Evolutionary conservation across 192 early-diverging fungal species (phyloP).

Genomic region (Geranomyces variabilis): DNA sequence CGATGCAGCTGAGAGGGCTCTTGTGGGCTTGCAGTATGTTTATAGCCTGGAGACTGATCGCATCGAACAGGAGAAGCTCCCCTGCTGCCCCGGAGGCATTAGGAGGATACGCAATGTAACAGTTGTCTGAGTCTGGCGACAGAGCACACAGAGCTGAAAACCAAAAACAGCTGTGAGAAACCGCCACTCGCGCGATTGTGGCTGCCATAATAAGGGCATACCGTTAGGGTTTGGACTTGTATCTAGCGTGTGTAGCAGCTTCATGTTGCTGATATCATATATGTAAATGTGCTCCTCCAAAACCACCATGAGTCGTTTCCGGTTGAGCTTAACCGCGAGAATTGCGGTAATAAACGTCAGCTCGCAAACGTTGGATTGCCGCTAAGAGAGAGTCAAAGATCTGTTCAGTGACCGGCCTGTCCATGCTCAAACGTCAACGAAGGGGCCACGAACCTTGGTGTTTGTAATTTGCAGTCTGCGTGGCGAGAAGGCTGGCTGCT

Average conservation of each 20-base stretch:
- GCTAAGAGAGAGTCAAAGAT: slow-evolving; percentile 46
- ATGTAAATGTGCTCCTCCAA: slow-evolving; percentile 96
- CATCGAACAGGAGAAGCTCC: slow-evolving; percentile 92
- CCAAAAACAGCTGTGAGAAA: no score
- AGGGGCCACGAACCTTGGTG: slow-evolving; percentile 75
- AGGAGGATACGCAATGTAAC: slow-evolving; percentile 93
- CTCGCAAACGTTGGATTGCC: slow-evolving; percentile 97
- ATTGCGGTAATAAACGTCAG: slow-evolving; percentile 92
- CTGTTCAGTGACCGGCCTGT: background rate
- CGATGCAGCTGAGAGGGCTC: slow-evolving; percentile 80
- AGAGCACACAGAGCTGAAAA: slow-evolving; percentile 80
- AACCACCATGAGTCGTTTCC: slow-evolving; percentile 88
- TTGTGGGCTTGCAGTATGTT: slow-evolving; percentile 97
- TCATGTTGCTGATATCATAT: slow-evolving; percentile 99
- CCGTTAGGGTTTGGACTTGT: slow-evolving; percentile 90
- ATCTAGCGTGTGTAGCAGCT: slow-evolving; percentile 92
- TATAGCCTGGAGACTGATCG: slow-evolving; percentile 81
- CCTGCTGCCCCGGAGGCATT: slow-evolving; percentile 60
- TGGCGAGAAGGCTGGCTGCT: slow-evolving; percentile 84
- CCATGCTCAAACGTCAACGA: background rate
- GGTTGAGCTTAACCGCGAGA: slow-evolving; percentile 93
- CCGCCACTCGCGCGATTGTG: slow-evolving; percentile 13
- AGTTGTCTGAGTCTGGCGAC: slow-evolving; percentile 91
- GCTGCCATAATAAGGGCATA: slow-evolving; percentile 28
- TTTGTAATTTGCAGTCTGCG: slow-evolving; percentile 92